Conservation (phyloP, 495 filamentous ascomycete genomes). For the Penicillium macrosclerotiorum region DNA sequence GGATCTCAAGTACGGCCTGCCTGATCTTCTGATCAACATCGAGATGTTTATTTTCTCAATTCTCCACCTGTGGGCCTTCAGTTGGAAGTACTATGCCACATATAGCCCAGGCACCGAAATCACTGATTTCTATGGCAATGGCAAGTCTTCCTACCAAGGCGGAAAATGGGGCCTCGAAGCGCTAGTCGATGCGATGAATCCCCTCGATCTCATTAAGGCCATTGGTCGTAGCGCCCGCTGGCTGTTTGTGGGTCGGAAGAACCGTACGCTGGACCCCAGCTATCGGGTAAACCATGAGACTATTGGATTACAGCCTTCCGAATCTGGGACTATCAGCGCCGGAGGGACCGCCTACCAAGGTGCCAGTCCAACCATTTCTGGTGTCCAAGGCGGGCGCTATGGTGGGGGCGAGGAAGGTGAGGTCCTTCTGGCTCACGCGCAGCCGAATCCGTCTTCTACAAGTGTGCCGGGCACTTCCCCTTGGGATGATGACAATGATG, state of each 20-base stretch:
- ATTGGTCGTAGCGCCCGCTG: constrained; percentile 74
- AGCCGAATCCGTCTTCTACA: constrained; percentile 32
- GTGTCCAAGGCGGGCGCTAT: constrained; percentile 22
- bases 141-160: constrained; percentile 54
- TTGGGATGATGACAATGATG: constrained; percentile 19
- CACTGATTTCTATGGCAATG: constrained; percentile 48
- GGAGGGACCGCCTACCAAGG: constrained; percentile 35
- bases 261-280: constrained; percentile 48
- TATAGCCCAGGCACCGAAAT: constrained; percentile 33
- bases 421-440: constrained; percentile 40
- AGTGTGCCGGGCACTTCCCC: constrained; percentile 18
- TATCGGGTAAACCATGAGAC: constrained; percentile 40
- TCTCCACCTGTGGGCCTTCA: constrained; percentile 81
- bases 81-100: constrained; percentile 64
- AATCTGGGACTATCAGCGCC: constrained; percentile 6
- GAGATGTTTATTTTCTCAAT: constrained; percentile 85
- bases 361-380: constrained; percentile 22
- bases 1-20: constrained; percentile 80
- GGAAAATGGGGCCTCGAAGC: constrained; percentile 63
- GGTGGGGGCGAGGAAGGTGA: constrained; percentile 36
- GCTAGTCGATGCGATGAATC: constrained; percentile 71
- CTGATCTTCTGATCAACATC: constrained; percentile 73
- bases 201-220: constrained; percentile 80
- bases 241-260: constrained; percentile 71
- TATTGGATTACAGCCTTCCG: constrained; percentile 31